Base-by-base conservation (phyloP, 1,139 yeast species). In the Debaryomyces psychrophilus region DNA sequence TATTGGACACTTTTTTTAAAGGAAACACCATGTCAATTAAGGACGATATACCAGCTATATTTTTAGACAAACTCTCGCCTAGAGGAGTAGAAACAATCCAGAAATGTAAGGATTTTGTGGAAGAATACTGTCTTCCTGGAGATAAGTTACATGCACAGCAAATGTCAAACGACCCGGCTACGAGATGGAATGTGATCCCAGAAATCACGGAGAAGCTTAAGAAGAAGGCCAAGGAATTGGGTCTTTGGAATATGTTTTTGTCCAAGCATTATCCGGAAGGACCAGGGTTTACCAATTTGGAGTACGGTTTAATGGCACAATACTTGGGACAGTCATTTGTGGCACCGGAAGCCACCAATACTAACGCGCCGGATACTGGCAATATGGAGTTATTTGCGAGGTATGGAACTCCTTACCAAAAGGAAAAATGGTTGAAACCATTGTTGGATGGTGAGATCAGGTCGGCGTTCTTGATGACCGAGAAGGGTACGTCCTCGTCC, bases 341-440 rank as follows among this genome's bases (percentile, higher is more conserved):
- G 44, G 87, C 82, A 1, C 83, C 88, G 2, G 87, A 81, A 58
- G 85, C 81, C 23, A 81, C 85, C 52, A 84, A 84, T 60, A 79
- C 84, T 23, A 67, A 65, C 45, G 89, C 89, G 6, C 90, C 90
- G 12, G 90, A 84, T 56, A 83, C 89, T n/a, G 90, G 90, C 6
- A 83, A 85, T 58, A 83, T 83, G 87, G 90, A 84, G 60, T 71
- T 85, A 18, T 63, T 85, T 52, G 86, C 86, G 31, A 75, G 77
- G 53, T 83, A 80, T 60, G 89, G 85, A 28, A 75, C 68, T 43
- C 65, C 63, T 1, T 67, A 62, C 47, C 90, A 85, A 54, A 80
- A 79, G 63, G 58, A 71, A 43, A 62, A 66, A 50, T 85, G 83
- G 78, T 70, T 84, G 52, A 62, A 62, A 46, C 87, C 87, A 4